Conservation (phyloP, 176 grass and related monocot genomes). For the Lolium rigidum region DNA sequence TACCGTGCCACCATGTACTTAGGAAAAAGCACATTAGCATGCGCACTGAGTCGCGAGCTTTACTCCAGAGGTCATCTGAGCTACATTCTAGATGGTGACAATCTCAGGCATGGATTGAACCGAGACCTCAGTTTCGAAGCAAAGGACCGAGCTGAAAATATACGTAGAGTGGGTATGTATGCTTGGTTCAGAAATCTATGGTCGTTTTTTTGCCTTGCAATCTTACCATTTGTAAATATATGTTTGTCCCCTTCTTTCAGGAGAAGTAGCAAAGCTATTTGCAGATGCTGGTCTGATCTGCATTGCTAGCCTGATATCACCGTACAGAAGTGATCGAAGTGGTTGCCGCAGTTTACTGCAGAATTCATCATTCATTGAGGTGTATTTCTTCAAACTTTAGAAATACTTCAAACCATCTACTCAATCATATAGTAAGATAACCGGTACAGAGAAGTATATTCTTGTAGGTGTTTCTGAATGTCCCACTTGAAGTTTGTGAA, state of each 20-base stretch:
- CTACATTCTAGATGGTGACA: conserved; percentile 84
- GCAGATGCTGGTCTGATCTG: conserved; percentile 88
- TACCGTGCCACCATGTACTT: too few species aligned
- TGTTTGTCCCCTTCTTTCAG: conserved; percentile 29
- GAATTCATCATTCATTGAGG: conserved; percentile 29
- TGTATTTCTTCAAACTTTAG: background rate
- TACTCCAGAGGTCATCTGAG: conserved; percentile 64
- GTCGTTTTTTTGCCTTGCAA: background rate
- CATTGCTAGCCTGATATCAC: conserved; percentile 90
- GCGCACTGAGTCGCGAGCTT: conserved; percentile 59
- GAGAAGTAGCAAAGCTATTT: conserved; percentile 90
- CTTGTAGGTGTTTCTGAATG: conserved; percentile 80
- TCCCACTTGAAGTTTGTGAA: conserved; percentile 81
- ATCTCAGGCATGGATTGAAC: conserved; percentile 85
- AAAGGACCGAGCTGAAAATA: conserved; percentile 82
- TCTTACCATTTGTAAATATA: background rate
- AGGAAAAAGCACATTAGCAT: conserved; percentile 83
- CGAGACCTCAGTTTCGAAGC: conserved; percentile 78
- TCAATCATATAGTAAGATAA: background rate
- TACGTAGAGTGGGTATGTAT: conserved; percentile 74
- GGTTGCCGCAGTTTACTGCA: conserved; percentile 63
- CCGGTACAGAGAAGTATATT: background rate
- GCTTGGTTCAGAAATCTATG: background rate
- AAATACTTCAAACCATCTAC: background rate
- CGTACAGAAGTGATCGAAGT: conserved; percentile 67